Evolutionary conservation across 345 rosid genomes (phyloP).

Genomic region (Nephelium lappaceum): DNA sequence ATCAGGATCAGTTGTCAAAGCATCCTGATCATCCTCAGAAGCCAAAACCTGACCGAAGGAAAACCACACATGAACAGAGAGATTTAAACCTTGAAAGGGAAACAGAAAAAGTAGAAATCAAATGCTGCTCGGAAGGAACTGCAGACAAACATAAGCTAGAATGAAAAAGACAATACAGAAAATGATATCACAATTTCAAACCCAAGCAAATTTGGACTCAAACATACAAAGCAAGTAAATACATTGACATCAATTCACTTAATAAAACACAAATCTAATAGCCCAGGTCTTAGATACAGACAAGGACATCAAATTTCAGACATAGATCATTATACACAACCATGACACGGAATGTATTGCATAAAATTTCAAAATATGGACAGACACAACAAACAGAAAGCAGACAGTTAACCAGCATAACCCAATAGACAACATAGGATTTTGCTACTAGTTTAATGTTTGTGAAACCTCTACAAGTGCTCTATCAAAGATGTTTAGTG

Average conservation of each 20-base stretch:
- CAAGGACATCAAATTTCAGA: neutral
- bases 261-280: neutral
- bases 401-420: neutral
- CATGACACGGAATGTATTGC: neutral
- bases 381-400: neutral
- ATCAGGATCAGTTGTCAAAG: constrained; percentile 99
- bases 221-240: neutral
- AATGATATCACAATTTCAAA: constrained; percentile 3
- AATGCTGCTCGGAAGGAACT: neutral
- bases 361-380: neutral
- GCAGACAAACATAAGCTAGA: neutral
- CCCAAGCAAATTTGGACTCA: neutral
- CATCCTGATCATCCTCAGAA: constrained; percentile 97
- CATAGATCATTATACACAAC: neutral
- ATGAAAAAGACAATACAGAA: neutral
- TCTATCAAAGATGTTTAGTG: neutral
- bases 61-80: constrained; percentile 18
- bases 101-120: neutral
- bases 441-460: neutral
- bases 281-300: neutral
- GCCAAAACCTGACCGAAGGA: constrained; percentile 76
- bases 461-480: constrained; percentile 5
- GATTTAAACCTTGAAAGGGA: constrained; percentile 7
- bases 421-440: neutral
- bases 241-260: neutral